phyloP scores from a whole-genome alignment of 345 rosid species.

The Sapria himalayana region DNA sequence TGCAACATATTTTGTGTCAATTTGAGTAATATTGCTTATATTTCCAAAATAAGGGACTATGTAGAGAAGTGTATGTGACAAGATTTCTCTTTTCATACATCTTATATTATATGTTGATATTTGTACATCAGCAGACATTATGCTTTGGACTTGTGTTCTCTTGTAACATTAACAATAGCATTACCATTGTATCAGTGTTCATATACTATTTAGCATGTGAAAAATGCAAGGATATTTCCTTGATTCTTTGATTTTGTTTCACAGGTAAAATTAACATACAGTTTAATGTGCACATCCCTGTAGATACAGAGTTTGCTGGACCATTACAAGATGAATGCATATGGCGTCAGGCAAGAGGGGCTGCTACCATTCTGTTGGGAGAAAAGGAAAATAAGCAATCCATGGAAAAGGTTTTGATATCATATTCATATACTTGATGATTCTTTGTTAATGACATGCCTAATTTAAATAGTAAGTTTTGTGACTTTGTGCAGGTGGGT shows the following conservation, averaged over 20 bases:
- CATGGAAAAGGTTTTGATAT: conserved; percentile 35
- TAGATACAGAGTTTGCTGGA: conserved; percentile 48
- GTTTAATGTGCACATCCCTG: conserved; percentile 45
- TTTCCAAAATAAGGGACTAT: no score
- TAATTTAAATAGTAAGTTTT: background rate
- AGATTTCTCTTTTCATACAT: no score
- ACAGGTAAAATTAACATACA: conserved; percentile 53
- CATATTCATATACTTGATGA: background rate
- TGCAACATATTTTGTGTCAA: no score
- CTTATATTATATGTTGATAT: no score
- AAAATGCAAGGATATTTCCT: no score
- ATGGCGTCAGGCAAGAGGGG: conserved; percentile 79
- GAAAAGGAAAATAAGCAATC: conserved; percentile 22
- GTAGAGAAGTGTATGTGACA: no score
- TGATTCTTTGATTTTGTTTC: conserved; percentile 4
- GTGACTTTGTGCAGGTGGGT: conserved; percentile 41
- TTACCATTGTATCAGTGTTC: no score
- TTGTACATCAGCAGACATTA: no score
- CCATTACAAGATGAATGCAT: conserved; percentile 56
- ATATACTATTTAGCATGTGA: no score
- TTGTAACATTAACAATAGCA: no score
- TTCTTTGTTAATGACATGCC: background rate
- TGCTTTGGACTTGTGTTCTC: no score
- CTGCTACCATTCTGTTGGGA: conserved; percentile 28
- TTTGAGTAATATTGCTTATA: no score